Percentiles rank a stretch among this genome's conserved stretches.
Conservation (phyloP, 306 rosid species). For the Cucurbita pepo region DNA sequence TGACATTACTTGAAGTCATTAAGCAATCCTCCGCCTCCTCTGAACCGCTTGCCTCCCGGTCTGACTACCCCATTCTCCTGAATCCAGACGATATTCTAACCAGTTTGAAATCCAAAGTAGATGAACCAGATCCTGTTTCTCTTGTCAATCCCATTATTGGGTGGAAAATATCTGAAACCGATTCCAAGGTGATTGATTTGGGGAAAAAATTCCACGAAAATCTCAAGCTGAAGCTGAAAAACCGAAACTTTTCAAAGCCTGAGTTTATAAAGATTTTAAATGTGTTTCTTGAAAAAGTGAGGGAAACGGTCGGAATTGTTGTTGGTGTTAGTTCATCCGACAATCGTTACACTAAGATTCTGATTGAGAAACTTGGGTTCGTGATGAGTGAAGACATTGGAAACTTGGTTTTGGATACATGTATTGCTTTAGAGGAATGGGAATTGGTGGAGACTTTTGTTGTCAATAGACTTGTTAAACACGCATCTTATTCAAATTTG, state of each 20-base stretch:
- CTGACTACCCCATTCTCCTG: slow-evolving; percentile 51
- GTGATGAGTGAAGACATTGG: slow-evolving; percentile 34
- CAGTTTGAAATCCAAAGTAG: slow-evolving; percentile 28
- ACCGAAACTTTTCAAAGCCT: slow-evolving; percentile 17
- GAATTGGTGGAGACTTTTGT: slow-evolving; percentile 52
- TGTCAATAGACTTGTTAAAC: slow-evolving; percentile 32
- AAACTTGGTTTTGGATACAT: slow-evolving; percentile 47
- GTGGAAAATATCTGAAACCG: slow-evolving; percentile 45
- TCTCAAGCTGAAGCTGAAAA: slow-evolving; percentile 33
- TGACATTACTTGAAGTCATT: slow-evolving; percentile 59
- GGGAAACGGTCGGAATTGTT: slow-evolving; percentile 22
- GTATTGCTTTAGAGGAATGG: slow-evolving; percentile 58
- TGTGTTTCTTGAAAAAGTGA: slow-evolving; percentile 35
- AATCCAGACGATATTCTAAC: slow-evolving; percentile 38
- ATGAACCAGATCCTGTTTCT: slow-evolving; percentile 17
- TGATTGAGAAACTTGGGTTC: slow-evolving; percentile 34
- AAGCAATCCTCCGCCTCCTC: slow-evolving; percentile 27
- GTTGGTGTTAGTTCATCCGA: slow-evolving; percentile 20
- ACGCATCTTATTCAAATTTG: slow-evolving; percentile 32
- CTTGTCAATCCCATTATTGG: slow-evolving; percentile 30
- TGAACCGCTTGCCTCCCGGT: slow-evolving; percentile 15
- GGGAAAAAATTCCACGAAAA: slow-evolving; percentile 29
- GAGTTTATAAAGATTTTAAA: slow-evolving; percentile 36
- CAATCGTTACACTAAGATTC: slow-evolving; percentile 15
- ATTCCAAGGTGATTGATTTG: slow-evolving; percentile 32